A percentile compares a stretch with the other conserved stretches of the same genome.
Evolutionary conservation across 2,329 filamentous ascomycete genomes (phyloP).

Genomic region (Venturia nashicola): DNA sequence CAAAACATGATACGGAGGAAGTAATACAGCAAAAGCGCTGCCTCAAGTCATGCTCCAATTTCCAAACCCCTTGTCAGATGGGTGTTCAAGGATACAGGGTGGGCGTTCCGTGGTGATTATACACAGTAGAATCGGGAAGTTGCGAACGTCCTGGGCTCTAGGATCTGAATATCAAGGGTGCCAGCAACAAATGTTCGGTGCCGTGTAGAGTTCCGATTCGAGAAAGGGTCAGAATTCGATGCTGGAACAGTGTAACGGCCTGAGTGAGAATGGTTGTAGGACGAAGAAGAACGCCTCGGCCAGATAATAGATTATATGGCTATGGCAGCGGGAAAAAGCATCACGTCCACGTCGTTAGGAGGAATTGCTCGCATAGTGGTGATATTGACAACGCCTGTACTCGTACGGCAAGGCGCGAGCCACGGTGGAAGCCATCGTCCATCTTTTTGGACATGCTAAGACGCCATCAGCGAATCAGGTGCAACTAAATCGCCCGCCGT

Average conservation of each 20-base stretch:
- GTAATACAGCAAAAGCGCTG: not conserved
- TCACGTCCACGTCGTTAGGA: not conserved
- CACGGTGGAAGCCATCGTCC: not conserved
- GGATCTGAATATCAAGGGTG: not conserved
- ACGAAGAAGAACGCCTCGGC: not conserved
- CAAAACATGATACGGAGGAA: not conserved
- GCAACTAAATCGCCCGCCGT: not conserved
- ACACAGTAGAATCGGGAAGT: not conserved
- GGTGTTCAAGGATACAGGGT: not conserved
- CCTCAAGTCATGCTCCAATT: not conserved
- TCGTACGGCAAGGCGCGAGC: not conserved
- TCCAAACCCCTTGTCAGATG: not conserved
- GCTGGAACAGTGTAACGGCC: not conserved
- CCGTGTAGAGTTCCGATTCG: not conserved
- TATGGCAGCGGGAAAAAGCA: not conserved
- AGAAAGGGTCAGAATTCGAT: not conserved
- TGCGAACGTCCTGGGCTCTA: not conserved
- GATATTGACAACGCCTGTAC: not conserved
- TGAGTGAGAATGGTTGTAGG: not conserved
- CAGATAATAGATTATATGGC: not conserved
- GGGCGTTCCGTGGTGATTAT: not conserved
- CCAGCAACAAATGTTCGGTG: not conserved
- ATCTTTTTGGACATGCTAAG: not conserved
- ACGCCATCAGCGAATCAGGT: not conserved
- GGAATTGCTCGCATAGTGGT: constrained; percentile 3